phyloP scores from a whole-genome alignment of 2,329 filamentous ascomycete genomes.

The Talaromyces sp. region DNA sequence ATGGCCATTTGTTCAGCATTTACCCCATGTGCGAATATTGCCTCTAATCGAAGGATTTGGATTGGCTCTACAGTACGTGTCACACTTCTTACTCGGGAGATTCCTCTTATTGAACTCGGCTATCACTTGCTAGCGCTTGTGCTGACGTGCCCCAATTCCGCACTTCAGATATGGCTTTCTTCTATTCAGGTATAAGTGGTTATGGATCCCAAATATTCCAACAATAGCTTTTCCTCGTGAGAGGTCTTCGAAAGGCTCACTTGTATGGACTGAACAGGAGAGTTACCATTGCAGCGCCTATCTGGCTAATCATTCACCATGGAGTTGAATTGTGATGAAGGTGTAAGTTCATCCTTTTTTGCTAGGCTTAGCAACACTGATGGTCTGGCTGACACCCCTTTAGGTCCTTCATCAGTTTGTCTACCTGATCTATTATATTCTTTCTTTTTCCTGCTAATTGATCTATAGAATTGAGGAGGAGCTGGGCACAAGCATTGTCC shows the following conservation, averaged over 20 bases:
- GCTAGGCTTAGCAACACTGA: neutral
- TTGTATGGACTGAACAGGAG: too few species aligned
- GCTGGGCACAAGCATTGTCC: slow-evolving; percentile 57
- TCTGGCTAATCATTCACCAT: slow-evolving; percentile 35
- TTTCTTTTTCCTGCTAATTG: neutral
- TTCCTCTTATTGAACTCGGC: neutral
- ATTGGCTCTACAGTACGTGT: neutral
- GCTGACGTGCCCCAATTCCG: neutral
- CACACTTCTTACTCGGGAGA: neutral
- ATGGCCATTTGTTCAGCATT: neutral
- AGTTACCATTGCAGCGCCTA: too few species aligned
- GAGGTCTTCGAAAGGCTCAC: too few species aligned
- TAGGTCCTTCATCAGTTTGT: neutral
- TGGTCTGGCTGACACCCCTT: neutral
- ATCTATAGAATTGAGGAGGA: slow-evolving; percentile 52
- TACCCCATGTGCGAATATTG: neutral
- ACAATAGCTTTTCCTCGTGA: neutral
- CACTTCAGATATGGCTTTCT: too few species aligned
- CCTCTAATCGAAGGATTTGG: neutral
- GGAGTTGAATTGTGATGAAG: slow-evolving; percentile 54
- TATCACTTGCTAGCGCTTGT: neutral
- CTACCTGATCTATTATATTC: too few species aligned
- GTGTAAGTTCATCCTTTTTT: slow-evolving; percentile 27
- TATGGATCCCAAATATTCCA: too few species aligned
- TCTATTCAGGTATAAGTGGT: too few species aligned